Conservation (phyloP, 2,329 filamentous ascomycete genomes). For the Colletotrichum aenigma region DNA sequence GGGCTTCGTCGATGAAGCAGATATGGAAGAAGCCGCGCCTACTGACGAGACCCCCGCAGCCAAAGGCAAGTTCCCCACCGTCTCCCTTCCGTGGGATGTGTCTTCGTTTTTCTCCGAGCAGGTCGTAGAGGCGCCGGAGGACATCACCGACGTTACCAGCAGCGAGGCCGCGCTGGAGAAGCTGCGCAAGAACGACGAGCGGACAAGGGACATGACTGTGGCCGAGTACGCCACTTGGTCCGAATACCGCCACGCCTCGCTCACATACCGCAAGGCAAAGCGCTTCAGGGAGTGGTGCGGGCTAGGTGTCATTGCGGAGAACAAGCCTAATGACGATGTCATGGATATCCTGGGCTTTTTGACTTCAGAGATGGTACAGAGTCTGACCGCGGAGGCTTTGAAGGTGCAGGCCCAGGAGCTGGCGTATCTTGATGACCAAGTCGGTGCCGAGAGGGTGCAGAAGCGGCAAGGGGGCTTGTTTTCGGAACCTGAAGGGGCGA, state of each 20-base stretch:
- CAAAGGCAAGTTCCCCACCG: slow-evolving; percentile 4
- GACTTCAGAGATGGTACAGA: slow-evolving; percentile 25
- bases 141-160: neutral
- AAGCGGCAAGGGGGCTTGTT: neutral
- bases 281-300: slow-evolving; percentile 25
- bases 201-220: slow-evolving; percentile 22
- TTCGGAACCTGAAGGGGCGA: neutral
- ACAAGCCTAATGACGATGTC: slow-evolving; percentile 21
- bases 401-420: neutral
- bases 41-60: neutral
- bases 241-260: slow-evolving; percentile 24
- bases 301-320: slow-evolving; percentile 22
- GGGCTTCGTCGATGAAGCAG: slow-evolving; percentile 11
- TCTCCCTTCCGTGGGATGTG: slow-evolving; percentile 17
- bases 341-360: slow-evolving; percentile 25
- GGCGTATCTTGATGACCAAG: neutral
- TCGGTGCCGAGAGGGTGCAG: neutral
- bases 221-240: slow-evolving; percentile 26
- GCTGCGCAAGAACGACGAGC: slow-evolving; percentile 18
- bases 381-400: slow-evolving; percentile 7
- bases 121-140: slow-evolving; percentile 3
- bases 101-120: slow-evolving; percentile 16
- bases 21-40: neutral
- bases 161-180: slow-evolving; percentile 18
- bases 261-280: slow-evolving; percentile 24